Conservation (phyloP, 2,329 filamentous ascomycete genomes). For the Shiraia bambusicola region DNA sequence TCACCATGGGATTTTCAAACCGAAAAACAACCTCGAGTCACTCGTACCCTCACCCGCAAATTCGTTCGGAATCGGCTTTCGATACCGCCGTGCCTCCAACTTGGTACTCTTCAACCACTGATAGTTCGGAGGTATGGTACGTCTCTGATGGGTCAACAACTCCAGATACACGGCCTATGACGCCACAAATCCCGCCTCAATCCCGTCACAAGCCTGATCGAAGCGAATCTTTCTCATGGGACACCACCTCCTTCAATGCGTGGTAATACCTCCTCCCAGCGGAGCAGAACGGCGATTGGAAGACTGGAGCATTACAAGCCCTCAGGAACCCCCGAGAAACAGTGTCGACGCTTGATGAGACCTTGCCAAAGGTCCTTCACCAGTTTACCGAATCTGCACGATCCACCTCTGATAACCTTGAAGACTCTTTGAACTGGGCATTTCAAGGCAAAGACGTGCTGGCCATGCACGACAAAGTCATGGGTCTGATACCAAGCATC, state of each 20-base stretch:
- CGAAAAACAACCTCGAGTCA: no score
- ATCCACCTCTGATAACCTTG: not conserved
- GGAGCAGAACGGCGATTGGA: slow-evolving; percentile 1
- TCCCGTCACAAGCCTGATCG: no score
- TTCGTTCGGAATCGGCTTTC: no score
- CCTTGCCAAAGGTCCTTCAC: not conserved
- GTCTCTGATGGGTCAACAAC: no score
- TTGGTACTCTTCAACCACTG: no score
- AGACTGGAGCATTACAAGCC: not conserved
- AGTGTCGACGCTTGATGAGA: not conserved
- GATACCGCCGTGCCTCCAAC: no score
- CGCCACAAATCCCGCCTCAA: no score
- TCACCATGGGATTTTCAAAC: no score
- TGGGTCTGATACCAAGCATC: slow-evolving; percentile 5
- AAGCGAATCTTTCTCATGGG: no score
- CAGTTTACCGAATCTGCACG: not conserved
- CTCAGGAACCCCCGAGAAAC: not conserved
- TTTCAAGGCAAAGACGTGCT: slow-evolving; percentile 17
- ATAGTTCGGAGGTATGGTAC: no score
- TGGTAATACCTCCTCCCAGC: not conserved
- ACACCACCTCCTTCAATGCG: not conserved
- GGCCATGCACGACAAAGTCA: slow-evolving; percentile 10
- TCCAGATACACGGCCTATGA: no score
- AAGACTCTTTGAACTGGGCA: slow-evolving; percentile 9
- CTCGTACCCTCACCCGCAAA: no score